Base-by-base conservation (phyloP, 2,329 filamentous ascomycete genomes). In the Dothiorella sarmentorum region DNA sequence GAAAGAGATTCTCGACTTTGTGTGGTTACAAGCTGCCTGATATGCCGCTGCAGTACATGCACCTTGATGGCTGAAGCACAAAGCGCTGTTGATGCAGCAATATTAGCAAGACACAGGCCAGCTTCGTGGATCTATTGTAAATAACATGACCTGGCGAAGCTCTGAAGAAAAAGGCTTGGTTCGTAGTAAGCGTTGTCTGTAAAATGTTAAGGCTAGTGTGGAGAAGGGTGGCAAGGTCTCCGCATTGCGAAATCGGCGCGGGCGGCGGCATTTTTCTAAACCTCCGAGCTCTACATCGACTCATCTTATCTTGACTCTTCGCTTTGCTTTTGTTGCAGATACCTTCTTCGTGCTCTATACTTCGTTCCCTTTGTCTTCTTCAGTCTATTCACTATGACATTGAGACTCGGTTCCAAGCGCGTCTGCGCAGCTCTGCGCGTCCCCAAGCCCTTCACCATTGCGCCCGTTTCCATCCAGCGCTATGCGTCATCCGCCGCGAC, bases 401-500 rank as follows among this genome's bases (percentile, higher is more conserved):
- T 59, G 37, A 33, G 57, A 20, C 37, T 52, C 27, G 40, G 37
- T 24, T 44, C 57, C 29, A 53, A 31, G 45, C 38, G 57, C 53
- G 59, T 37, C 61, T 66, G 57, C 63, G 62, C 56, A 44, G 61
- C 15, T 63, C 61, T 56, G 59, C 63, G 52, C 70, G n/a, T 38
- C 20, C 37, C 43, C 43, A 58, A 22, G 17, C 29, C 42, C 24
- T 56, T 52, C 31, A 33, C 40, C 31, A 17, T 49, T 9, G 49
- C 43, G 31, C 33, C 58, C 7, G 45, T 44, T 18, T 31, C 35
- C 22, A 18, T 38, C 44, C 57, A 40, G 37, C 26, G 71, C n/a
- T 74, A 73, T 70, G 73, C 74, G 33, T 73, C 74, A 18, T 68
- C 72, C 18, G 35, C 49, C 15, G 71, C 72, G 9, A 68, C 73